These are phyloP conservation scores for Boletus reticulatus DNA, from an alignment of 768 basidiomycete genomes.

Conservation along the genomic window DNA sequence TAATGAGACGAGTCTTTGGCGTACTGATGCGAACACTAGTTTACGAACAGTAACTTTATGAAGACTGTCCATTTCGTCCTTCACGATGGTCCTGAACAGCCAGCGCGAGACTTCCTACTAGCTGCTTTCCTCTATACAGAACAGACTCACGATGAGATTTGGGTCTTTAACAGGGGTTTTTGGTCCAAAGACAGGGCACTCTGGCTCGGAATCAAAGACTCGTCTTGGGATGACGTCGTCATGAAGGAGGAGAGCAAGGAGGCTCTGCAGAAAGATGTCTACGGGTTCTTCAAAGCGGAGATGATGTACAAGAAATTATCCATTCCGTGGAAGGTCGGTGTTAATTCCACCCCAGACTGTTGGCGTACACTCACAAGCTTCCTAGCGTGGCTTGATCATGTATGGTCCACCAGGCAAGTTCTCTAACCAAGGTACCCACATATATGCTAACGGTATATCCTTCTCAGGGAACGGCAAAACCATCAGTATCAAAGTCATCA, in stretches of 20 bases:
- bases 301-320: constrained; percentile 67
- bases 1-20: background rate
- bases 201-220: constrained; percentile 61
- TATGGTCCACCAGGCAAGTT: constrained; percentile 70
- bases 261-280: constrained; percentile 67
- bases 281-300: constrained; percentile 79
- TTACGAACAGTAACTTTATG: constrained; percentile 20
- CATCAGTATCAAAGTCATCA: constrained; percentile 78
- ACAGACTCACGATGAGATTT: constrained; percentile 64
- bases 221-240: constrained; percentile 74
- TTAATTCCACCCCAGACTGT: background rate
- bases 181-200: constrained; percentile 65
- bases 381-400: constrained; percentile 77
- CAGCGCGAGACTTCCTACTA: constrained; percentile 49
- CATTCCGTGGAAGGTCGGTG: constrained; percentile 77
- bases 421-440: background rate
- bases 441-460: background rate
- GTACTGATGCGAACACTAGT: constrained; percentile 25
- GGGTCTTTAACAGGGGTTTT: constrained; percentile 70
- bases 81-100: constrained; percentile 58
- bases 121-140: constrained; percentile 51
- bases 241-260: constrained; percentile 69
- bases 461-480: constrained; percentile 76
- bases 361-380: background rate
- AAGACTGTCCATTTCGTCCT: constrained; percentile 48